Percentiles rank a stretch among this genome's conserved stretches.
These are phyloP conservation scores for Taphrina populina DNA, from an alignment of 1,139 yeast genomes.

Conservation along the genomic window DNA sequence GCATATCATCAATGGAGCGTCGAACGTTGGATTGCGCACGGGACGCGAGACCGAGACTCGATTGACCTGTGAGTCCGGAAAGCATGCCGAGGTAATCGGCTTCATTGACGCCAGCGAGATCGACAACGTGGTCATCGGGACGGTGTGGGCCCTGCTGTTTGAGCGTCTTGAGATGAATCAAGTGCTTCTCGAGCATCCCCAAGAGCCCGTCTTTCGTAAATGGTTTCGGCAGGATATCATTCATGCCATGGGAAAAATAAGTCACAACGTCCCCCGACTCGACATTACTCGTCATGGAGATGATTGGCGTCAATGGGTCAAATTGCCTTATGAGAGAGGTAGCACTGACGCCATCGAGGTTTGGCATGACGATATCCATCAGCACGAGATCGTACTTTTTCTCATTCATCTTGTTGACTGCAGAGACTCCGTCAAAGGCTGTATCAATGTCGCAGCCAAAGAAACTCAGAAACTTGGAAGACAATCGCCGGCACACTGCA, in stretches of 20 bases:
- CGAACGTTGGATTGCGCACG: constrained; percentile 1
- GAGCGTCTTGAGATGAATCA: constrained; percentile 45
- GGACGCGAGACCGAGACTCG: not conserved
- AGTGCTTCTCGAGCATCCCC: constrained; percentile 68
- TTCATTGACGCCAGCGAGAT: constrained; percentile 15
- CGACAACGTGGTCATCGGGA: not conserved
- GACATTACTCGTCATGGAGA: constrained; percentile 91
- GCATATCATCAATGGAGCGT: constrained; percentile 4
- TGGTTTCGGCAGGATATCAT: constrained; percentile 87
- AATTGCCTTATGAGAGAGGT: constrained; percentile 80
- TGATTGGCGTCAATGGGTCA: constrained; percentile 80
- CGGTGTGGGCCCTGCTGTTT: constrained; percentile 39
- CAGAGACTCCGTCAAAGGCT: constrained; percentile 87
- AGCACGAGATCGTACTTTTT: constrained; percentile 61
- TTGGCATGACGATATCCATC: constrained; percentile 95
- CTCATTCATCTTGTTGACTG: constrained; percentile 71
- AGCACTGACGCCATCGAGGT: constrained; percentile 90
- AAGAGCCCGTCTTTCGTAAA: constrained; percentile 82
- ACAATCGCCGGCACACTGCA: constrained; percentile 60
- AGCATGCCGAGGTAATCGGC: constrained; percentile 33
- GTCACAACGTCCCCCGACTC: constrained; percentile 76
- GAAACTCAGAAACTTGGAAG: constrained; percentile 69
- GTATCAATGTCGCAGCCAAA: constrained; percentile 92
- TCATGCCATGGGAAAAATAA: constrained; percentile 79
- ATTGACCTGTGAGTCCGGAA: constrained; percentile 26